These are phyloP conservation scores for Phoenix roebelenii DNA, from an alignment of 176 grass and related monocot genomes.

Conservation along the genomic window DNA sequence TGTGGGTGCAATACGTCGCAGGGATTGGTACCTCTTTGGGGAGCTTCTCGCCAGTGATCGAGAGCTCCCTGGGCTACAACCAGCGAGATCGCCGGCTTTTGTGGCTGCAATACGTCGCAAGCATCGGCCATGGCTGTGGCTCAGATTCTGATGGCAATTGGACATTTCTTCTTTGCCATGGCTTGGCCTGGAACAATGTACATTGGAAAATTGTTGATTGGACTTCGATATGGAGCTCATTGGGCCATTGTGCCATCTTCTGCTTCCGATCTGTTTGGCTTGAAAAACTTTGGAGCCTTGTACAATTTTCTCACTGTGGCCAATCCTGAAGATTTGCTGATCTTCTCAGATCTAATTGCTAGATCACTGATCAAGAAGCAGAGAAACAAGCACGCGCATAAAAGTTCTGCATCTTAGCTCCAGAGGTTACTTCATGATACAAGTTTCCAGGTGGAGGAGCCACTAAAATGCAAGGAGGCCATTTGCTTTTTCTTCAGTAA, in stretches of 20 bases:
- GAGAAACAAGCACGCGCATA: conserved; percentile 47
- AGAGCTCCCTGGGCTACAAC: conserved; percentile 74
- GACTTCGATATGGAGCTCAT: conserved; percentile 56
- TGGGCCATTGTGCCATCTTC: conserved; percentile 8
- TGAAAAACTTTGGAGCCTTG: conserved; percentile 70
- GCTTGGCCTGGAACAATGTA: conserved; percentile 88
- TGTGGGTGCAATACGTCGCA: conserved; percentile 89
- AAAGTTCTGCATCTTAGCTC: conserved; percentile 8
- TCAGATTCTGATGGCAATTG: conserved; percentile 55
- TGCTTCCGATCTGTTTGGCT: conserved; percentile 64
- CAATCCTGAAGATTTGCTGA: conserved; percentile 57
- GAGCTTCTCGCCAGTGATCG: conserved; percentile 37
- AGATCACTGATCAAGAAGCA: conserved; percentile 73
- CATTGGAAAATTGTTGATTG: conserved; percentile 60
- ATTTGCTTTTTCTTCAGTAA: conserved; percentile 65
- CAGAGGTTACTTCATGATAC: conserved; percentile 15
- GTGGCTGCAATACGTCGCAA: no score
- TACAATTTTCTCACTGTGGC: conserved; percentile 90
- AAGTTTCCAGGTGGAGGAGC: conserved; percentile 24
- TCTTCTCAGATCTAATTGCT: conserved; percentile 74
- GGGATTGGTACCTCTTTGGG: conserved; percentile 80
- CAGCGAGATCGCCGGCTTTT: conserved; percentile 53
- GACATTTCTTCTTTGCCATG: conserved; percentile 85
- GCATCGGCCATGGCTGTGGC: conserved; percentile 28
- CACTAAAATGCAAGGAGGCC: conserved; percentile 56